phyloP scores from a whole-genome alignment of 2,329 filamentous ascomycete genomes.

The Phialocephala sp. region DNA sequence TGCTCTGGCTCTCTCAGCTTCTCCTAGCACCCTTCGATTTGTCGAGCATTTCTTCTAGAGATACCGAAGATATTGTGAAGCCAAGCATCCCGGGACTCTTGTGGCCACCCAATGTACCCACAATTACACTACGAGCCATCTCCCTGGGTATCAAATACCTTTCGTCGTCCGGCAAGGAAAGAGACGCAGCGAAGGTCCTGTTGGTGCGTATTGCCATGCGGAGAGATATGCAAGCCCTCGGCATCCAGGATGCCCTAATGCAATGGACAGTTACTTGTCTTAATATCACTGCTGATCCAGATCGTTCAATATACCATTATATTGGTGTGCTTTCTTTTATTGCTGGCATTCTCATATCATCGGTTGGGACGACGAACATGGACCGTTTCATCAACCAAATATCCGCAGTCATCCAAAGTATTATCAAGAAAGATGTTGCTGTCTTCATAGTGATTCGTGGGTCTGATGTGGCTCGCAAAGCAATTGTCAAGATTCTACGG shows the following conservation, averaged over 20 bases:
- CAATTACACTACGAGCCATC: constrained; percentile 72
- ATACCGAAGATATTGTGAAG: constrained; percentile 53
- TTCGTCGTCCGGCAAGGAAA: constrained; percentile 79
- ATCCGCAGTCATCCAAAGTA: constrained; percentile 66
- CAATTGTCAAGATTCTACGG: constrained; percentile 83
- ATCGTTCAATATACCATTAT: constrained; percentile 70
- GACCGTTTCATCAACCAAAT: constrained; percentile 68
- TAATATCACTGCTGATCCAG: constrained; percentile 48
- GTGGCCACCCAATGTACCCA: constrained; percentile 67
- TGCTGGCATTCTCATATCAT: constrained; percentile 71
- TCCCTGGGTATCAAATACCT: constrained; percentile 75
- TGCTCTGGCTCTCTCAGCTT: constrained; percentile 87
- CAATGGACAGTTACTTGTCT: constrained; percentile 73
- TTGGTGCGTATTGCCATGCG: constrained; percentile 83
- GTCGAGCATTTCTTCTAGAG: constrained; percentile 75
- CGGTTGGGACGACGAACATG: constrained; percentile 77
- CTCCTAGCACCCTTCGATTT: constrained; percentile 90
- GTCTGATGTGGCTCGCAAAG: constrained; percentile 81
- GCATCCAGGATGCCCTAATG: constrained; percentile 71
- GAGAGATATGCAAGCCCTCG: constrained; percentile 83
- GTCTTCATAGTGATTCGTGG: constrained; percentile 62
- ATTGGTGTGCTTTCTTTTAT: constrained; percentile 83
- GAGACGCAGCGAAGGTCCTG: constrained; percentile 83
- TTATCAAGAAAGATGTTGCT: constrained; percentile 58
- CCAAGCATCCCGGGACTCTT: constrained; percentile 54